Conservation (phyloP, 169 alveolate genomes). For the Eimeria necatrix region DNA sequence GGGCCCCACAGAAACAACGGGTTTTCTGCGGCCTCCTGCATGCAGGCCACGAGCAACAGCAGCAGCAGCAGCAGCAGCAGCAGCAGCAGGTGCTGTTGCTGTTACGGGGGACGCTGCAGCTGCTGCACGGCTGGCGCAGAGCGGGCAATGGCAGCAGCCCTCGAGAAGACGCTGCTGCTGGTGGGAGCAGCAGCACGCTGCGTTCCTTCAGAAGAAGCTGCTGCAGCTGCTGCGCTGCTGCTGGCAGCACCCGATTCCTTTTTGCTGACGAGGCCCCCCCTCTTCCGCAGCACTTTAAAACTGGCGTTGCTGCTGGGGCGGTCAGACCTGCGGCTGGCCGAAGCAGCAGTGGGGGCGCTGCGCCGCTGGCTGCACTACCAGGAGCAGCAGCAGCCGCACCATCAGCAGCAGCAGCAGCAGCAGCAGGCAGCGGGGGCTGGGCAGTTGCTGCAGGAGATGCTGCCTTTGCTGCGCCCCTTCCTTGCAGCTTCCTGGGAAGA, state of each 20-base stretch:
- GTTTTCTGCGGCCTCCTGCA: too few relatives aligned
- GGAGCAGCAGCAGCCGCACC: conserved; percentile 59
- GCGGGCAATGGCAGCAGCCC: not conserved
- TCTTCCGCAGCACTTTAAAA: not conserved
- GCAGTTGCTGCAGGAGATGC: conserved; percentile 40
- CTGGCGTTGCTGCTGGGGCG: conserved; percentile 43
- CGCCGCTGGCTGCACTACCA: conserved; percentile 37
- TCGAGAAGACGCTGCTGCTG: not conserved
- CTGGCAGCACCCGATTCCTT: conserved; percentile 21
- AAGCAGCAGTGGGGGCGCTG: conserved; percentile 1
- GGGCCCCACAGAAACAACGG: too few relatives aligned
- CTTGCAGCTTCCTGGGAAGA: not conserved
- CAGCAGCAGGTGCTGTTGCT: not conserved
- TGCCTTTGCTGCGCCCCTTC: conserved; percentile 38
- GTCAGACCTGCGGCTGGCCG: conserved; percentile 9
- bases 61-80: not conserved
- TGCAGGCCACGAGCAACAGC: not conserved
- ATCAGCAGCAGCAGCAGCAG: conserved; percentile 26
- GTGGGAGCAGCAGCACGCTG: not conserved
- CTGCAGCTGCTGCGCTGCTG: conserved; percentile 65
- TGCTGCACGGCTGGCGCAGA: not conserved
- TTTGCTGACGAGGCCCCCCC: not conserved
- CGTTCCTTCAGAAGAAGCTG: conserved; percentile 17
- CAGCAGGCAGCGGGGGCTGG: not conserved
- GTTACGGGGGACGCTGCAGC: not conserved